Evolutionary conservation across 768 basidiomycete species (phyloP), one percentile per base, ranked within the genome.

Genomic region (Cyathus striatus): DNA sequence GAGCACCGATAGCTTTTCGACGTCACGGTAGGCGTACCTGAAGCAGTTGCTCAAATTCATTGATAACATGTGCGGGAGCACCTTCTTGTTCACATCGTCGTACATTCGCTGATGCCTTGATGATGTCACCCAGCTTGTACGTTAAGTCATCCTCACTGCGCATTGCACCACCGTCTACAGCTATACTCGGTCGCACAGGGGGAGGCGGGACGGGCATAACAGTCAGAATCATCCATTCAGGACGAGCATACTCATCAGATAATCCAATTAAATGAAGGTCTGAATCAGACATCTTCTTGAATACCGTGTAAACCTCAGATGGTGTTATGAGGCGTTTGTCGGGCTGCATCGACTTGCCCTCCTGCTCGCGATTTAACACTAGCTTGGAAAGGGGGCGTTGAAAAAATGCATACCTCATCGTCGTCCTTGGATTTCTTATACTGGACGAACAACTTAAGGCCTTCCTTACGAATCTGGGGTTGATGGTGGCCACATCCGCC

Each of bases 171-270:
- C 95, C 95, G 53, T 98, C 95, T 22, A 97, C 90, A 10, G 95
- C 87, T 44, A 99, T 97, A 66, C 92, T 95, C 0, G 96, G 96
- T 38, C 96, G 90, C 42, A 99, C 96, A 6, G 96, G 92, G 5
- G 95, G 95, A 1, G 96, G 96, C 1, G 96, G 96, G 0, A 99
- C 95, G 25, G 96, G 96, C 61, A 98, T 77, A 26, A 97, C 92
- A 0, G 96, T 98, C 32, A 98, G 69, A 51, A 99, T 96, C 96
- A 99, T 98, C 96, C 96, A 99, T 56, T 97, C 92, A 2, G 96
- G 96, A 32, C 94, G 81, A 5, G 96, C 95, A 59, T 96, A 98
- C 59, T 91, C 90, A 45, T 93, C 90, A 21, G 89, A 94, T 7
- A 98, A 80, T 26, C 96, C 96, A 50, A 98, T 79, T 21, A 93